Conservation (phyloP, 179 eudicot genomes). For the Actinidia polygama region DNA sequence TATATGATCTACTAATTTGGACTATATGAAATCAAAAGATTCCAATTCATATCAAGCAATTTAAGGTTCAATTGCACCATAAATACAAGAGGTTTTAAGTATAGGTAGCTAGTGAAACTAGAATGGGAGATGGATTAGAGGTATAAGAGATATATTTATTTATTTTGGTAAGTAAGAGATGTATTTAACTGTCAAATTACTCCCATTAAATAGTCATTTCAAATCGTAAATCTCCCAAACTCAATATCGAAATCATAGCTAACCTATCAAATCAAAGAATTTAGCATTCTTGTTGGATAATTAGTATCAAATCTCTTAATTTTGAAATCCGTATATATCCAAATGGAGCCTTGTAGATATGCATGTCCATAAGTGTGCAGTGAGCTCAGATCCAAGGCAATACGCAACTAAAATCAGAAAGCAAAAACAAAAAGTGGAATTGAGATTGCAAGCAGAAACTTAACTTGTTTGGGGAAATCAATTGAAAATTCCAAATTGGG, state of each 20-base stretch:
- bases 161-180: too few relatives aligned
- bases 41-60: background rate
- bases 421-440: background rate
- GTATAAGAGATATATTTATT: too few relatives aligned
- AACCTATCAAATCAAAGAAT: too few relatives aligned
- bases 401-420: background rate
- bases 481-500: background rate
- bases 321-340: background rate
- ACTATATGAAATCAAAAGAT: background rate
- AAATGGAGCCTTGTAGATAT: background rate
- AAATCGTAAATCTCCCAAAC: too few relatives aligned
- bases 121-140: too few relatives aligned
- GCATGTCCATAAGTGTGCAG: too few relatives aligned
- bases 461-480: background rate
- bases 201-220: too few relatives aligned
- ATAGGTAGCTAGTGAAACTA: too few relatives aligned
- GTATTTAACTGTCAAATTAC: too few relatives aligned
- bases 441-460: background rate
- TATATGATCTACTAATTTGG: slow-evolving; percentile 24
- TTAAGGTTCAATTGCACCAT: background rate
- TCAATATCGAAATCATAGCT: too few relatives aligned
- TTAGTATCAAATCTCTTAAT: too few relatives aligned
- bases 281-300: too few relatives aligned
- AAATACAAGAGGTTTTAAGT: background rate
- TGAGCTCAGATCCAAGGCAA: slow-evolving; percentile 24